A percentile compares a stretch with the other conserved stretches of the same genome.
phyloP scores from a whole-genome alignment of 768 basidiomycete species.

The Phylloporus sp. region DNA sequence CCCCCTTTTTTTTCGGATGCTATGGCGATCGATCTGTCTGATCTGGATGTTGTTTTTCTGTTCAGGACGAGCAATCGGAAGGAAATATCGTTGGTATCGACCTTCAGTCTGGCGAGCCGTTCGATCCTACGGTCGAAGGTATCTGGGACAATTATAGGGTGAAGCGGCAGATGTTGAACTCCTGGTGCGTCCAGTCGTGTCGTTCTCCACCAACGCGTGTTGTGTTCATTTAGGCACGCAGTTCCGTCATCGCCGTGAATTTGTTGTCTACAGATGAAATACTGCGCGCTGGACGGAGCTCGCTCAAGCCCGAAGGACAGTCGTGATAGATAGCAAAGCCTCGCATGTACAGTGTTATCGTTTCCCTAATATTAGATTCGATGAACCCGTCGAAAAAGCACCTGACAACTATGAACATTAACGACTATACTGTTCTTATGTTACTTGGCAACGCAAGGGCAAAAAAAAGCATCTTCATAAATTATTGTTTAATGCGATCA shows the following conservation, averaged over 20 bases:
- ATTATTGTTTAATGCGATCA: slow-evolving; percentile 19
- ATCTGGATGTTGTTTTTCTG: not conserved
- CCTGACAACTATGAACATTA: slow-evolving; percentile 29
- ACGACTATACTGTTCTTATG: slow-evolving; percentile 26
- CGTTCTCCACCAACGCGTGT: slow-evolving; percentile 14
- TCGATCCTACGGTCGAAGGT: slow-evolving; percentile 93
- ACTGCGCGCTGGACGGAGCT: slow-evolving; percentile 81
- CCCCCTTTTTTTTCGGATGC: slow-evolving; percentile 2
- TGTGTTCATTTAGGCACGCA: slow-evolving; percentile 32
- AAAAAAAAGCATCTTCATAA: slow-evolving; percentile 18
- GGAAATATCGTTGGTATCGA: slow-evolving; percentile 92
- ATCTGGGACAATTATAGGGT: slow-evolving; percentile 99
- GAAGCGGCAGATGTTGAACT: slow-evolving; percentile 97
- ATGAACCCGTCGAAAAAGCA: slow-evolving; percentile 11
- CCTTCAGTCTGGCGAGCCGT: slow-evolving; percentile 89
- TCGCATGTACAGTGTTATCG: slow-evolving; percentile 19
- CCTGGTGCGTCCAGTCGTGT: slow-evolving; percentile 56
- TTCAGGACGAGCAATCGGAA: slow-evolving; percentile 89
- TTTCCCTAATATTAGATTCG: slow-evolving; percentile 13
- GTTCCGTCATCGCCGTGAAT: slow-evolving; percentile 93
- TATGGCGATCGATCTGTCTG: slow-evolving; percentile 11
- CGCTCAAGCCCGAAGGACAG: slow-evolving; percentile 75
- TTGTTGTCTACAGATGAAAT: slow-evolving; percentile 96
- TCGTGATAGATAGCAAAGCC: slow-evolving; percentile 34
- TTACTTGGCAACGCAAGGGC: slow-evolving; percentile 16